Base-by-base conservation (phyloP, 768 basidiomycete genomes). In the Kwoniella sp. region DNA sequence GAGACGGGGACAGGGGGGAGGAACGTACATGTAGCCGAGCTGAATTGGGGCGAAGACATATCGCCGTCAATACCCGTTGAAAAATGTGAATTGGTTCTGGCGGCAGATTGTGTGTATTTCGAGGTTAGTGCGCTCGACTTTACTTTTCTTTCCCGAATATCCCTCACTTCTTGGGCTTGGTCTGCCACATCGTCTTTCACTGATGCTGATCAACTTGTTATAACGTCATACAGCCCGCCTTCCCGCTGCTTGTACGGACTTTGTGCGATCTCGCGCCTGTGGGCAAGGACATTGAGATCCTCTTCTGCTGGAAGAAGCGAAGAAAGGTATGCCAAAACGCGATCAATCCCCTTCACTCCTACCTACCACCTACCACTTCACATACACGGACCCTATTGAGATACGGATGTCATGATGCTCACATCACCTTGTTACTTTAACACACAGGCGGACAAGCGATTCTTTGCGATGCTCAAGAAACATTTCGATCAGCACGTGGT, bases 71-170 rank as follows among this genome's bases (percentile, higher is more conserved):
- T 82, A 73, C 86, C 82, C 48, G 82, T 80, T 15, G 79, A 74
- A 2, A 85, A 88, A 9, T 59, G 69, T 5, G 87, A 91, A 73
- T 58, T 95, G 26, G 85, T 97, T 63, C 85, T 97, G 4, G 92
- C 91, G 1, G 93, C 93, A 0, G 93, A 97, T 75, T 97, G 93
- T 71, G 93, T 97, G 9, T 97, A 97, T 82, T 93, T 92, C 69
- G 93, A 96, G 69, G 77, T 76, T 30, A 29, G 68, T 51, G 34
- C 13, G 45, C 17, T n/a, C n/a, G 38, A n/a, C n/a, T n/a, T n/a
- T n/a, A n/a, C n/a, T n/a, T n/a, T n/a, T n/a, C n/a, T n/a, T n/a
- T n/a, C n/a, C n/a, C n/a, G n/a, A n/a, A n/a, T n/a, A n/a, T n/a
- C n/a, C n/a, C n/a, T n/a, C n/a, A 37, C 23, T 23, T 17, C 30